Evolutionary conservation across 768 basidiomycete species (phyloP), one percentile per base, ranked within the genome.

Genomic region (Suillus cothurnatus): DNA sequence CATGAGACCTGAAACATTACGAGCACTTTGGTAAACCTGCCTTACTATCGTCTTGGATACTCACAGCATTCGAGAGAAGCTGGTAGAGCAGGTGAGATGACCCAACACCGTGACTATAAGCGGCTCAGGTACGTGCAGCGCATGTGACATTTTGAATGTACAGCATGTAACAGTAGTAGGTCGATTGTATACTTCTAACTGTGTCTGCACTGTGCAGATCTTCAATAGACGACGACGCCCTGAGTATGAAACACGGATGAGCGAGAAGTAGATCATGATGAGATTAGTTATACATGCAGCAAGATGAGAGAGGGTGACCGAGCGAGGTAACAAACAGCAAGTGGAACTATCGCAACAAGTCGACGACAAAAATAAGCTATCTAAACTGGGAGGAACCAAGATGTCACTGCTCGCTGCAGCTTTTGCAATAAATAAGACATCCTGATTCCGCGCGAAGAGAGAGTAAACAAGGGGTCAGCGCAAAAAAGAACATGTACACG

Each of bases 341-440:
- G 26, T 39, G 58, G 43, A 64, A 67, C 52, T 67, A 67, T 62
- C 64, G 59, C 66, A 69, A 63, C 28, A 67, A 31, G 43, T 59
- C 41, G 41, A 64, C 63, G 56, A 61, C 52, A 52, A 65, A 67
- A 62, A 62, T 67, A 67, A 65, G 60, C 66, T 65, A 60, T 61
- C 63, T 58, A 64, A 57, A 64, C 53, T 36, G 36, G 50, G 31
- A 43, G 58, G 61, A 56, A 39, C 17, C 53, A 67, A 62, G 65
- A 66, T 63, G 61, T 69, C 69, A 59, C 62, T 63, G 55, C 57
- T 26, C 62, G 45, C 61, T 62, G 70, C 74, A 72, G 69, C 67
- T 72, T 72, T 74, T 70, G 72, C 66, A 62, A 76, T 75, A 74
- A 75, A 74, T 74, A 74, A 36, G 41, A 41, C 71, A 63, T 61